Conservation (phyloP, 352 stramenopile species). For the Phytophthora parvispora region DNA sequence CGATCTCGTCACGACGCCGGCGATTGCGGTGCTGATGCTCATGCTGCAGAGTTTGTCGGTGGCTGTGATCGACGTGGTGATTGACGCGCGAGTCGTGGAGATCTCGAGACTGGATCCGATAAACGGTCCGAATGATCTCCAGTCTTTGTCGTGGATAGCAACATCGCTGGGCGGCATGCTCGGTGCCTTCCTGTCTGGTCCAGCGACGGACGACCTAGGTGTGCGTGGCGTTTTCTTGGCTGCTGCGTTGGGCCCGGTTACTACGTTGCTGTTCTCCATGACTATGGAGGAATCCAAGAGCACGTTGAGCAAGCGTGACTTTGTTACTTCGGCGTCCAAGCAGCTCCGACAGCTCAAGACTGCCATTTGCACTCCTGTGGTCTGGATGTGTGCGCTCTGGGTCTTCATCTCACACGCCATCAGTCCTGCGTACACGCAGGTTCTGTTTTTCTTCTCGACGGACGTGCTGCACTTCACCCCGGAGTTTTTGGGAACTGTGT, state of each 20-base stretch:
- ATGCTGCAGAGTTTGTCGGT: conserved; percentile 91
- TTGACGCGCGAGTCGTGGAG: conserved; percentile 97
- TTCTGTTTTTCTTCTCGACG: conserved; percentile 97
- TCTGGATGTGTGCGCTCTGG: conserved; percentile 97
- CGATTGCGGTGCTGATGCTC: conserved; percentile 65
- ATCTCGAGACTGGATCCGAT: conserved; percentile 89
- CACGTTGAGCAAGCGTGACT: conserved; percentile 50
- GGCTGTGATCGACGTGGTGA: conserved; percentile 97
- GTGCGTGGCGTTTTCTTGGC: conserved; percentile 94
- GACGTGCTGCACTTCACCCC: conserved; percentile 96
- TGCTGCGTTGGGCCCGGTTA: conserved; percentile 90
- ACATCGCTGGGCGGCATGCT: conserved; percentile 94
- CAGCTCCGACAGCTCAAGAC: conserved; percentile 76
- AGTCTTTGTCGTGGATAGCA: conserved; percentile 96
- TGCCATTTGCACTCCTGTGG: conserved; percentile 88
- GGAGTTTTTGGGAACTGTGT: conserved; percentile 95
- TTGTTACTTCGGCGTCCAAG: conserved; percentile 59
- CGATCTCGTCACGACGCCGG: conserved; percentile 60
- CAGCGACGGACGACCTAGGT: conserved; percentile 90
- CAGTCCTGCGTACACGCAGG: conserved; percentile 94
- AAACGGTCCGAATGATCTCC: conserved; percentile 92
- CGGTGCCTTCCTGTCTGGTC: conserved; percentile 94
- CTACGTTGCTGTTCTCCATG: conserved; percentile 91
- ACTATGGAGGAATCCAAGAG: conserved; percentile 88
- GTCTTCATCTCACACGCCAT: conserved; percentile 96